These are phyloP conservation scores for Suillus bovinus DNA, from an alignment of 768 basidiomycete species.

Conservation along the genomic window DNA sequence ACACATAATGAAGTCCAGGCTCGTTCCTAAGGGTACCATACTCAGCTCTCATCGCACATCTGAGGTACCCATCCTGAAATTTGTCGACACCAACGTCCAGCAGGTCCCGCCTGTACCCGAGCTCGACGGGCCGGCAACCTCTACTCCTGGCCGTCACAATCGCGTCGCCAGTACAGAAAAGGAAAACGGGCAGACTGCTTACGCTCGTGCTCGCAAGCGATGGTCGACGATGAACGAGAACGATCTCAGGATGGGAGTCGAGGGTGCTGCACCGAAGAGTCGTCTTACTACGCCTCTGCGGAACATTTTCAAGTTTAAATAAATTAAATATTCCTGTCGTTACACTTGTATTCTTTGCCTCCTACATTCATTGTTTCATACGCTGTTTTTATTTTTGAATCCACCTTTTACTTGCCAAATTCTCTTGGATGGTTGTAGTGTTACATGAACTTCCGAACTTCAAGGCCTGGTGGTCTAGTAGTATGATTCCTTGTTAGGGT, in stretches of 20 bases:
- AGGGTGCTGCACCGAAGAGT: conserved; percentile 23
- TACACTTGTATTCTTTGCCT: conserved; percentile 5
- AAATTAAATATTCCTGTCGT: conserved; percentile 7
- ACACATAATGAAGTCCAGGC: conserved; percentile 19
- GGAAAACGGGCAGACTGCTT: conserved; percentile 13
- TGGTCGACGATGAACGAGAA: conserved; percentile 13
- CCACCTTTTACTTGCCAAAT: neutral
- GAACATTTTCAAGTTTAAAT: conserved; percentile 35
- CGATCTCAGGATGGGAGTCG: conserved; percentile 26
- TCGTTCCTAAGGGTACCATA: conserved; percentile 15
- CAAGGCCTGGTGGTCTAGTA: conserved; percentile 42
- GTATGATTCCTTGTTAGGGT: conserved; percentile 44
- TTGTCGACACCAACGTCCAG: conserved; percentile 6
- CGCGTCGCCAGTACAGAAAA: conserved; percentile 16
- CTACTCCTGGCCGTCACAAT: conserved; percentile 18
- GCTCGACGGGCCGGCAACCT: conserved; percentile 9
- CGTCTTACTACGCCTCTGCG: conserved; percentile 30
- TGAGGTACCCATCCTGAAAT: conserved; percentile 8
- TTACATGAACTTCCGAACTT: neutral
- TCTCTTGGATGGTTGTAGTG: neutral
- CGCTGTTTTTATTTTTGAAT: neutral
- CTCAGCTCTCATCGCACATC: conserved; percentile 12
- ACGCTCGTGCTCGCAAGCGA: conserved; percentile 18
- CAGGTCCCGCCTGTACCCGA: neutral
- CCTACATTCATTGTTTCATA: neutral